Base-by-base conservation (phyloP, 2,329 filamentous ascomycete genomes). In the Catunica adiposa region DNA sequence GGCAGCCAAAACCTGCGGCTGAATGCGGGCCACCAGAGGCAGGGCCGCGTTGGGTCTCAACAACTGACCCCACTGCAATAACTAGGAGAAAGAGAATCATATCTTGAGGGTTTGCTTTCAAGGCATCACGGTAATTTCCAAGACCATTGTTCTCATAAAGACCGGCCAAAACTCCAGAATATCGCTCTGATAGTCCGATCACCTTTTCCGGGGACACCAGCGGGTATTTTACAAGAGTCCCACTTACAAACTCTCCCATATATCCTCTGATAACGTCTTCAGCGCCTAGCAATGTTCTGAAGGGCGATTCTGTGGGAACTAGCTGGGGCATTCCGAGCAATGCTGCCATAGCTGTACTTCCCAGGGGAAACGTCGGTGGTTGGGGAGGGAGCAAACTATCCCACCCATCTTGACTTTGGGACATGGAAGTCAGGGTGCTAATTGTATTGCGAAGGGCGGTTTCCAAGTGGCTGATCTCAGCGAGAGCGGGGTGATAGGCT, bases 191-290 rank as follows among this genome's bases (percentile, higher is more conserved):
- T 14, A 56, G 25, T n/a, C 48, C 25, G 8, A 56, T 42, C 9
- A 51, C 50, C 5, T 52, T 38, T 17, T 56, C 48, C 8, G 54
- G 48, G 1, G 54, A 56, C 14, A 56, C 20, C 15, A 56, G 22
- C 7, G 55, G 55, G 34, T 56, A 56, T n/a, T 26, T 47, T 15
- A 38, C 11, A 6, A 56, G 9, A 20, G n/a, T 52, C 23, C 26
- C 48, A 14, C 26, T 52, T 9, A 56, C 48, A 47, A 56, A 52
- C 22, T 56, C 55, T 34, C 48, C 48, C 38, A 56, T 47, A 31
- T 56, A 56, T 6, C 55, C 55, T 15, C 25, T 15, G 23, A 56
- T 31, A n/a, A 56, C 31, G 14, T 56, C 22, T 1, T 50, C 25
- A 26, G 44, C 42, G n/a, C 26, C 9, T 29, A 54, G 26, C n/a